Conservation (phyloP, 2,329 filamentous ascomycete species). For the Diaporthe ampelina region DNA sequence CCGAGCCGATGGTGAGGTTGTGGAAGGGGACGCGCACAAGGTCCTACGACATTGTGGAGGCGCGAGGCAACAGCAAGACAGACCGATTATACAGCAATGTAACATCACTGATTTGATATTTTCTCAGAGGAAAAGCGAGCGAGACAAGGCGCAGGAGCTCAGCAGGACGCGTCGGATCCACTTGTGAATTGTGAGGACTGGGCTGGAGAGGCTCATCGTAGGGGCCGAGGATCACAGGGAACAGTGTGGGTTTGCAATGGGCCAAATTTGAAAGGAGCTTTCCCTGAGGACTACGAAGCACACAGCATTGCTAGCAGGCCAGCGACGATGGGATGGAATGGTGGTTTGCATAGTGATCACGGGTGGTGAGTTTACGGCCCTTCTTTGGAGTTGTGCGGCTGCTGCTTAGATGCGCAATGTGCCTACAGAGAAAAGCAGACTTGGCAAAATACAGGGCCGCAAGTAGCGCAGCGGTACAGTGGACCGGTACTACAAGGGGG, state of each 20-base stretch:
- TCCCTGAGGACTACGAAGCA: not conserved
- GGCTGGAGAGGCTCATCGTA: not conserved
- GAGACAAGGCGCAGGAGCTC: not conserved
- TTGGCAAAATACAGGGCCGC: not conserved
- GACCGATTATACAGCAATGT: constrained; percentile 41
- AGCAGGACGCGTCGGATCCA: not conserved
- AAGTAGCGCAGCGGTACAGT: constrained; percentile 16
- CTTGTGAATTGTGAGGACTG: not conserved
- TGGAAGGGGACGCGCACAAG: constrained; percentile 11
- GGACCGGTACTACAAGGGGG: not conserved
- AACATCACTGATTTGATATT: constrained; percentile 34
- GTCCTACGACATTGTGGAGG: not conserved
- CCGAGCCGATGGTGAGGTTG: constrained; percentile 12
- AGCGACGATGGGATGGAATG: not conserved
- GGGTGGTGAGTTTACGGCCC: not conserved
- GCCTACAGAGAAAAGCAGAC: not conserved
- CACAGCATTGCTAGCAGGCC: not conserved
- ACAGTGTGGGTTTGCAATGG: too few relatives aligned
- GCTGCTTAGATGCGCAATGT: not conserved
- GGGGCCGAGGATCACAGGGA: not conserved
- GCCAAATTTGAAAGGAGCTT: too few relatives aligned
- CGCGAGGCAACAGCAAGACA: constrained; percentile 40
- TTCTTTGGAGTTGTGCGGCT: not conserved
- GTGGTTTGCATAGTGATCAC: not conserved
- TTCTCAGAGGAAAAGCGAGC: not conserved